phyloP scores from a whole-genome alignment of 192 early-diverging fungal species.

The Coemansia sp. region DNA sequence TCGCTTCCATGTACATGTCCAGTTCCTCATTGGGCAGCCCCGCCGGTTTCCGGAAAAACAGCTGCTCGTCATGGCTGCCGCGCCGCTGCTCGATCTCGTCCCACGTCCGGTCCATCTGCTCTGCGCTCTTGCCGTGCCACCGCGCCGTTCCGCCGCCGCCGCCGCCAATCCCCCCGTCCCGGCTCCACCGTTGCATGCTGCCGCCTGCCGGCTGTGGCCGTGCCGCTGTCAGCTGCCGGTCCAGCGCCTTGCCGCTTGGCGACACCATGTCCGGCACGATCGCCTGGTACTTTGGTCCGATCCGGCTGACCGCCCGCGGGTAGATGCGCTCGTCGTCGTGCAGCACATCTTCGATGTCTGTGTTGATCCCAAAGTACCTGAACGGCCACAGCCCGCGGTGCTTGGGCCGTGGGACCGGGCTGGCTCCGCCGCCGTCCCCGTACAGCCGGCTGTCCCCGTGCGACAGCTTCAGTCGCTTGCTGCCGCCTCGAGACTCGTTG shows the following conservation, averaged over 20 bases:
- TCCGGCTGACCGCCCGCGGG: constrained; percentile 72
- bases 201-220: neutral
- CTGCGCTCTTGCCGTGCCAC: constrained; percentile 46
- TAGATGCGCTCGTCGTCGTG: constrained; percentile 75
- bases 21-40: constrained; percentile 49
- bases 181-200: no score
- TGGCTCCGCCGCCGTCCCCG: constrained; percentile 10
- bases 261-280: constrained; percentile 58
- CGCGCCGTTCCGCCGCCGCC: constrained; percentile 29
- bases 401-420: constrained; percentile 35
- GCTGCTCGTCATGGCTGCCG: constrained; percentile 37
- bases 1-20: constrained; percentile 50
- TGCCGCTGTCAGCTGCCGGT: constrained; percentile 16
- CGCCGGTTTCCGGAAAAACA: constrained; percentile 48
- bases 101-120: constrained; percentile 46
- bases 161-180: constrained; percentile 9
- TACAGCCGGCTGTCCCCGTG: constrained; percentile 20
- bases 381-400: constrained; percentile 77
- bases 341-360: constrained; percentile 67
- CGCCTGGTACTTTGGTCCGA: constrained; percentile 83
- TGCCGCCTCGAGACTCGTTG: constrained; percentile 43
- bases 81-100: constrained; percentile 43
- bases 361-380: constrained; percentile 83
- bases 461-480: constrained; percentile 41
- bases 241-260: constrained; percentile 34